A percentile compares a stretch with the other conserved stretches of the same genome.
phyloP scores from a whole-genome alignment of 2,329 filamentous ascomycete species.

The Fusarium sp. region DNA sequence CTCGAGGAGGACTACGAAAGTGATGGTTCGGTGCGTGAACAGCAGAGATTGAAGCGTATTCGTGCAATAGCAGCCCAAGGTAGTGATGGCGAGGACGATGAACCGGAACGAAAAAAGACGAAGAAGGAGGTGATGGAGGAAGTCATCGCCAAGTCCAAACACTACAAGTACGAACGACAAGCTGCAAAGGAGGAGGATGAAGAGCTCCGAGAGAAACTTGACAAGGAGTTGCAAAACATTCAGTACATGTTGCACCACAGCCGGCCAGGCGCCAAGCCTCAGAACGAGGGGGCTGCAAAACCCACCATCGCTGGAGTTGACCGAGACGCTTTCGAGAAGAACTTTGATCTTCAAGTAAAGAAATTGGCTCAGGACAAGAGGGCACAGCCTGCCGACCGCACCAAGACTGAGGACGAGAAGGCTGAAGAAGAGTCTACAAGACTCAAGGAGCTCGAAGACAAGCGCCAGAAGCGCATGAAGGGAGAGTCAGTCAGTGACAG shows the following conservation, averaged over 20 bases:
- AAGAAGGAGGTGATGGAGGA: slow-evolving; percentile 99
- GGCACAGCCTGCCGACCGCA: slow-evolving; percentile 85
- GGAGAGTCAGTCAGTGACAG: slow-evolving; percentile 79
- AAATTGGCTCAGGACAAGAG: slow-evolving; percentile 86
- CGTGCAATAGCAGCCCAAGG: slow-evolving; percentile 58
- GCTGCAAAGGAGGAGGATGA: slow-evolving; percentile 93
- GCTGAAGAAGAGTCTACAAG: slow-evolving; percentile 79
- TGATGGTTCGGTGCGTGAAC: slow-evolving; percentile 64
- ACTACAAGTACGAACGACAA: slow-evolving; percentile 94
- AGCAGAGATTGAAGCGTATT: slow-evolving; percentile 66
- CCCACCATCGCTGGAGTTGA: slow-evolving; percentile 64
- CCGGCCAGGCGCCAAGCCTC: slow-evolving; percentile 53
- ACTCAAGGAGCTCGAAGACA: slow-evolving; percentile 83
- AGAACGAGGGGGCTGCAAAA: slow-evolving; percentile 37
- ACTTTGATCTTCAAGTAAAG: slow-evolving; percentile 87
- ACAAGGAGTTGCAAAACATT: slow-evolving; percentile 83
- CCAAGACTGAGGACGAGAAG: slow-evolving; percentile 90
- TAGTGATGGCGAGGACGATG: slow-evolving; percentile 61
- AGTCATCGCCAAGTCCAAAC: slow-evolving; percentile 95
- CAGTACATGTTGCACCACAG: slow-evolving; percentile 73
- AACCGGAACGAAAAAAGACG: slow-evolving; percentile 88
- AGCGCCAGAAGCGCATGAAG: slow-evolving; percentile 85
- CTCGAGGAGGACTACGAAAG: slow-evolving; percentile 70
- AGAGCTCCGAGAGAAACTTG: slow-evolving; percentile 83
- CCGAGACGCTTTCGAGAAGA: slow-evolving; percentile 77